These are phyloP conservation scores for Kwoniella heveanensis DNA, from an alignment of 768 basidiomycete genomes.

Conservation along the genomic window DNA sequence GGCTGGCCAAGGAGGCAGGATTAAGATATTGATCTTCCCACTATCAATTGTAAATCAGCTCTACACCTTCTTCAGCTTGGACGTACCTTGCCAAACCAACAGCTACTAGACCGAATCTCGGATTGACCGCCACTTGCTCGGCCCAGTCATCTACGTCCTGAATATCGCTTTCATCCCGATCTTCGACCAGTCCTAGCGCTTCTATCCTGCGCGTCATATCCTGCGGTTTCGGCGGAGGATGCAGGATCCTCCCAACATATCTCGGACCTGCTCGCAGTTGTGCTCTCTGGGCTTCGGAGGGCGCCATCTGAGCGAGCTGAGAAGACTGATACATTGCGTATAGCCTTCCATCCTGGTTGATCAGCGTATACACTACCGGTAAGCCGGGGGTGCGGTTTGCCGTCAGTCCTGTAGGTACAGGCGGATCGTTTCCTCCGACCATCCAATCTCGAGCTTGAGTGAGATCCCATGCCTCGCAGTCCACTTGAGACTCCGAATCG, in stretches of 20 bases:
- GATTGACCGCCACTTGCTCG: conserved; percentile 66
- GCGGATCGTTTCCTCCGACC: conserved; percentile 4
- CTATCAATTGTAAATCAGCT: conserved; percentile 58
- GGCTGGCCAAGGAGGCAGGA: conserved; percentile 69
- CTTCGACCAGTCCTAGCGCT: conserved; percentile 23
- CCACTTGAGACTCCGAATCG: conserved; percentile 40
- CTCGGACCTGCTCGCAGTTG: conserved; percentile 17
- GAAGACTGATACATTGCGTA: conserved; percentile 36
- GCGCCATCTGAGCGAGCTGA: conserved; percentile 21
- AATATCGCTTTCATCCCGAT: conserved; percentile 16
- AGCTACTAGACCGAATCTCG: conserved; percentile 77
- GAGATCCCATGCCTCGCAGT: conserved; percentile 48
- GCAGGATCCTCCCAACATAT: conserved; percentile 19
- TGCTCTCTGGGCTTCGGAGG: conserved; percentile 14
- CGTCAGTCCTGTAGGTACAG: conserved; percentile 19
- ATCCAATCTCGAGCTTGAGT: conserved; percentile 33
- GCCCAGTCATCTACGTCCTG: conserved; percentile 40
- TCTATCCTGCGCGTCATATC: conserved; percentile 9
- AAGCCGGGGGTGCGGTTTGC: conserved; percentile 31
- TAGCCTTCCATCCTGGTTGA: conserved; percentile 35
- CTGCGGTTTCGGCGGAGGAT: conserved; percentile 16
- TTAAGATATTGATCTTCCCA: conserved; percentile 68
- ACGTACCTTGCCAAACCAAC: conserved; percentile 72
- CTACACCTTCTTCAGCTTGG: neutral
- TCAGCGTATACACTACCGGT: conserved; percentile 36